These are phyloP conservation scores for Blastobotrys ciferrii DNA, from an alignment of 1,139 yeast genomes.

Conservation along the genomic window DNA sequence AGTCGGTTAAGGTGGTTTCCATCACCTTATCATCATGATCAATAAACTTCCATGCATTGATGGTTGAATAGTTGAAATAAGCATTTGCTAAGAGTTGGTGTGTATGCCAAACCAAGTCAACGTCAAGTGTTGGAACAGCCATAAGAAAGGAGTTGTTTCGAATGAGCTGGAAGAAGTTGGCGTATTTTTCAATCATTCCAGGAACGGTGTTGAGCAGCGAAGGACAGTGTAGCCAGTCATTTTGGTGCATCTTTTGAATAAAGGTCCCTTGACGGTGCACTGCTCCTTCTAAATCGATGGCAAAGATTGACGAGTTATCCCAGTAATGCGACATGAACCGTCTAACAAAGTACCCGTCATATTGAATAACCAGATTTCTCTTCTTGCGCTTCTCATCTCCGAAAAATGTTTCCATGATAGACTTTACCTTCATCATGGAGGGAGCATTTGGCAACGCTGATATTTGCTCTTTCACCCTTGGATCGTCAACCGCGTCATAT, in stretches of 20 bases:
- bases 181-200: slow-evolving; percentile 34
- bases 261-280: slow-evolving; percentile 40
- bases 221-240: slow-evolving; percentile 38
- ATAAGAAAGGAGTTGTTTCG: slow-evolving; percentile 19
- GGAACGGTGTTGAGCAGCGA: slow-evolving; percentile 27
- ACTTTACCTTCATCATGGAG: slow-evolving; percentile 7
- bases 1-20: slow-evolving; percentile 27
- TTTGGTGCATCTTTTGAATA: slow-evolving; percentile 35
- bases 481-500: background rate
- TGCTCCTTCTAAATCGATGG: slow-evolving; percentile 37
- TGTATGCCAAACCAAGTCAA: slow-evolving; percentile 45
- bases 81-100: slow-evolving; percentile 37
- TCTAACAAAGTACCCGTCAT: too few species aligned
- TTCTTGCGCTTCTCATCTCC: too few species aligned
- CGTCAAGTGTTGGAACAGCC: slow-evolving; percentile 43
- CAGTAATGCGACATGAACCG: slow-evolving; percentile 23
- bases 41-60: slow-evolving; percentile 24
- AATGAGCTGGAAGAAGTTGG: slow-evolving; percentile 35
- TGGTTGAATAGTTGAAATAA: slow-evolving; percentile 33
- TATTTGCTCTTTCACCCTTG: background rate
- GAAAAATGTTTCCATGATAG: background rate
- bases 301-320: slow-evolving; percentile 22
- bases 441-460: background rate
- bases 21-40: slow-evolving; percentile 39
- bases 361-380: too few species aligned